Conservation (phyloP, 768 basidiomycete genomes). For the Lactarius pseudohatsudake region DNA sequence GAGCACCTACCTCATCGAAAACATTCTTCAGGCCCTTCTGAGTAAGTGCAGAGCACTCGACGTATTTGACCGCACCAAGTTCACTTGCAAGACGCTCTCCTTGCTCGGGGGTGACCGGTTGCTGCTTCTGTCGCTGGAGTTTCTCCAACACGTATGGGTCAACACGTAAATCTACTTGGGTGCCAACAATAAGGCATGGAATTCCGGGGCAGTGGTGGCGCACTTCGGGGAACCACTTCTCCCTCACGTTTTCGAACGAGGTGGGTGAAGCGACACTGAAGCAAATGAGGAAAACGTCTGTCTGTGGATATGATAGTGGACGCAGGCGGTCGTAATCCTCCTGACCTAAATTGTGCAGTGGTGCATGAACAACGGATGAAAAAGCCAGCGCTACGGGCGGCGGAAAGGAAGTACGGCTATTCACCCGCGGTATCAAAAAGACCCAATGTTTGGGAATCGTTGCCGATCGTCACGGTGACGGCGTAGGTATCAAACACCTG, state of each 20-base stretch:
- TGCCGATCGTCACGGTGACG: conserved; percentile 99
- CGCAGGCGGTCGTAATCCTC: conserved; percentile 99
- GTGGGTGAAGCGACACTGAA: conserved; percentile 99
- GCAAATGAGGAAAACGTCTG: conserved; percentile 98
- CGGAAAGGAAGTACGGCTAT: conserved; percentile 37
- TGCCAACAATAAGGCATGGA: conserved; percentile 98
- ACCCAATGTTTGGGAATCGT: conserved; percentile 97
- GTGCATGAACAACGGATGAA: conserved; percentile 23
- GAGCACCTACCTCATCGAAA: conserved; percentile 88
- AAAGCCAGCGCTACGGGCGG: neutral
- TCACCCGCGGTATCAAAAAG: conserved; percentile 97
- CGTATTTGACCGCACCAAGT: conserved; percentile 97
- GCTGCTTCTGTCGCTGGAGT: conserved; percentile 93
- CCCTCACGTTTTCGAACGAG: conserved; percentile 99
- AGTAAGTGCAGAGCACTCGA: conserved; percentile 98
- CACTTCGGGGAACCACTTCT: conserved; percentile 99
- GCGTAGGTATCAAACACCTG: conserved; percentile 98
- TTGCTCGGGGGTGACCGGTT: conserved; percentile 82
- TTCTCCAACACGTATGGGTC: conserved; percentile 93
- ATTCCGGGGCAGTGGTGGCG: conserved; percentile 99
- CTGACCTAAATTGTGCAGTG: conserved; percentile 61
- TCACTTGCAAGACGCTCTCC: conserved; percentile 95
- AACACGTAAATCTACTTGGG: conserved; percentile 95
- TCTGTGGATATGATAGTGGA: conserved; percentile 98
- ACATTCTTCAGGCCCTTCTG: conserved; percentile 99